A percentile compares a stretch with the other conserved stretches of the same genome.
Conservation (phyloP, 2,329 filamentous ascomycete species). For the Fusarium multiceps region DNA sequence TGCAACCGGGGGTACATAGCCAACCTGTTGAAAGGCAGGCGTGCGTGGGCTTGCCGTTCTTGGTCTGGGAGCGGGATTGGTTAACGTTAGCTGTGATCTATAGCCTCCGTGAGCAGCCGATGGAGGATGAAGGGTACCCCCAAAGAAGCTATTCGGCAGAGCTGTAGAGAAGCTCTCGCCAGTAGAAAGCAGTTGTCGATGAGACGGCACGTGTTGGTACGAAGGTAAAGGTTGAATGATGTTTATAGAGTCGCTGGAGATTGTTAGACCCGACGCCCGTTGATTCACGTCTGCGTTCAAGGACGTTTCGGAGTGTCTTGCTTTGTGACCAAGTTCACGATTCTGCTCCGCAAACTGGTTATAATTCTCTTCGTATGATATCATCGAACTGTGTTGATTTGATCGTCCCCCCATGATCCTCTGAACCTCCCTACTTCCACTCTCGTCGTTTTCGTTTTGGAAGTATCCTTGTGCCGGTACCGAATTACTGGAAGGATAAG, state of each 20-base stretch:
- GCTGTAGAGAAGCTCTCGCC: conserved; percentile 26
- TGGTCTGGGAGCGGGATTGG: conserved; percentile 31
- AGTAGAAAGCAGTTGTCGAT: conserved; percentile 19
- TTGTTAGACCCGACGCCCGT: conserved; percentile 30
- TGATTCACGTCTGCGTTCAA: conserved; percentile 28
- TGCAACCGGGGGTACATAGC: conserved; percentile 27
- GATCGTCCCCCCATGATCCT: neutral
- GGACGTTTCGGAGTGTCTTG: conserved; percentile 4
- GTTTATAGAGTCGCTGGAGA: conserved; percentile 31
- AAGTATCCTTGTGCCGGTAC: conserved; percentile 24
- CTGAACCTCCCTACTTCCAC: neutral
- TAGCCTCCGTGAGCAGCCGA: conserved; percentile 28
- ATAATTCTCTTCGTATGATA: neutral
- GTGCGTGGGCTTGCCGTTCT: conserved; percentile 5
- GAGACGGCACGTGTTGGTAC: neutral
- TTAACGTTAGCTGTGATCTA: conserved; percentile 38
- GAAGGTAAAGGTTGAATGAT: conserved; percentile 11
- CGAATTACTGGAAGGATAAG: conserved; percentile 36
- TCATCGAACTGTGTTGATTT: conserved; percentile 1
- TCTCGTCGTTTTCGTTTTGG: neutral
- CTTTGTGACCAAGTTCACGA: too few relatives aligned
- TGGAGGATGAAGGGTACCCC: conserved; percentile 30
- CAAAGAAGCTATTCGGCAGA: conserved; percentile 29
- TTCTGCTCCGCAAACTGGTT: neutral
- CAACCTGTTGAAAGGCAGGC: neutral